These are phyloP conservation scores for Luvunga scandens DNA, from an alignment of 345 rosid species.

Conservation along the genomic window DNA sequence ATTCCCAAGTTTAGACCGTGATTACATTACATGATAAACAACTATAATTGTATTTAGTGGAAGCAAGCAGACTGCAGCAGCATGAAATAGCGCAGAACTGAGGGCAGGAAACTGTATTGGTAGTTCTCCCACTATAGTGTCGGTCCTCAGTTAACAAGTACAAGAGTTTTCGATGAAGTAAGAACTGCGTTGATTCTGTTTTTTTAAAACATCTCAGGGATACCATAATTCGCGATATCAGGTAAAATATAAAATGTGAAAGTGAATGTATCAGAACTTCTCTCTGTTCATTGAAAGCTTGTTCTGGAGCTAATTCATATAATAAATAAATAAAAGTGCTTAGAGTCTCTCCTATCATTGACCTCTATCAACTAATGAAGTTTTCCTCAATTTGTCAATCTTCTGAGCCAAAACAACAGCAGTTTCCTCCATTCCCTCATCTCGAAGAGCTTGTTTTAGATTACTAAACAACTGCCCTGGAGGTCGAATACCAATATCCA, in stretches of 20 bases:
- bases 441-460: slow-evolving; percentile 68
- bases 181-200: neutral
- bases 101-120: too few relatives aligned
- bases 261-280: neutral
- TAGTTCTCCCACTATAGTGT: too few relatives aligned
- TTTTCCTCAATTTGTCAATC: slow-evolving; percentile 66
- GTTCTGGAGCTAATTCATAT: neutral
- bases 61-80: neutral
- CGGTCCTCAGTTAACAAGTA: neutral
- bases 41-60: neutral
- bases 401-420: slow-evolving; percentile 41
- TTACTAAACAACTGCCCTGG: slow-evolving; percentile 68
- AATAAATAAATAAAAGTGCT: neutral
- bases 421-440: slow-evolving; percentile 53
- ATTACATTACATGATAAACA: too few relatives aligned
- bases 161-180: neutral
- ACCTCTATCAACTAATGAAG: slow-evolving; percentile 41
- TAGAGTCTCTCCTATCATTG: neutral
- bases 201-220: neutral
- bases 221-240: neutral
- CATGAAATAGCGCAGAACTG: neutral
- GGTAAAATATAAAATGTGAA: neutral
- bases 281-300: neutral
- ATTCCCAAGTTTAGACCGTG: too few relatives aligned
- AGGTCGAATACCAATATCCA: slow-evolving; percentile 82